Evolutionary conservation across 768 basidiomycete genomes (phyloP).

Genomic region (Astraeus odoratus): DNA sequence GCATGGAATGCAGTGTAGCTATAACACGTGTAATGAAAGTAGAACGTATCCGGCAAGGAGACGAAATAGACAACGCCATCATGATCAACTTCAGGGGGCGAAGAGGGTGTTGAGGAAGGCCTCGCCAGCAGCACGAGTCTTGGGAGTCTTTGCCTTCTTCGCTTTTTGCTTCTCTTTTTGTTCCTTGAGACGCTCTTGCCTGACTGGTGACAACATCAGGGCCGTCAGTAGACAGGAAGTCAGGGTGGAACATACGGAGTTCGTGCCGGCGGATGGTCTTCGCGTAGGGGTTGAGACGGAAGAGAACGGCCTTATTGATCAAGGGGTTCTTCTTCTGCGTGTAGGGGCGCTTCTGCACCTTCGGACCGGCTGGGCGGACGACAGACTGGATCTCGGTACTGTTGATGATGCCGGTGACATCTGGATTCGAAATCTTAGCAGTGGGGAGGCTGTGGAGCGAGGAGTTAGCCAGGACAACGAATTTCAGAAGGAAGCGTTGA

Average conservation of each 20-base stretch:
- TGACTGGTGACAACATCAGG: conserved; percentile 41
- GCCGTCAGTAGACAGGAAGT: background rate
- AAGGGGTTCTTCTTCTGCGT: conserved; percentile 99
- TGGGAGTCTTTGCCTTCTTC: conserved; percentile 57
- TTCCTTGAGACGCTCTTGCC: conserved; percentile 65
- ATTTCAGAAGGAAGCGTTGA: conserved; percentile 5
- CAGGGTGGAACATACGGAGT: conserved; percentile 53
- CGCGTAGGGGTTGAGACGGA: conserved; percentile 98
- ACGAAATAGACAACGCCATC: conserved; percentile 4
- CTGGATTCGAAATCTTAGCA: conserved; percentile 95
- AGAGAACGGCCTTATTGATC: conserved; percentile 86
- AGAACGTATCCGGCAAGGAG: conserved; percentile 8
- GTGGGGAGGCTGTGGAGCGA: conserved; percentile 63
- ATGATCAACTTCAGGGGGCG: conserved; percentile 56
- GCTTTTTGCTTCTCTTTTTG: conserved; percentile 49
- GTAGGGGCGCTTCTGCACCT: conserved; percentile 89
- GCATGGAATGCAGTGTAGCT: no score
- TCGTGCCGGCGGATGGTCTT: conserved; percentile 89
- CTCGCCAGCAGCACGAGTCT: conserved; percentile 55
- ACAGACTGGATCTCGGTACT: conserved; percentile 97
- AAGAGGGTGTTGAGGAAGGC: conserved; percentile 80
- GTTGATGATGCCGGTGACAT: conserved; percentile 97
- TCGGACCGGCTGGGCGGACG: conserved; percentile 82
- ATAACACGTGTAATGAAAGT: no score
- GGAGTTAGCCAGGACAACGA: background rate